These are phyloP conservation scores for Acrodontium crateriforme DNA, from an alignment of 2,329 filamentous ascomycete genomes.

Conservation along the genomic window DNA sequence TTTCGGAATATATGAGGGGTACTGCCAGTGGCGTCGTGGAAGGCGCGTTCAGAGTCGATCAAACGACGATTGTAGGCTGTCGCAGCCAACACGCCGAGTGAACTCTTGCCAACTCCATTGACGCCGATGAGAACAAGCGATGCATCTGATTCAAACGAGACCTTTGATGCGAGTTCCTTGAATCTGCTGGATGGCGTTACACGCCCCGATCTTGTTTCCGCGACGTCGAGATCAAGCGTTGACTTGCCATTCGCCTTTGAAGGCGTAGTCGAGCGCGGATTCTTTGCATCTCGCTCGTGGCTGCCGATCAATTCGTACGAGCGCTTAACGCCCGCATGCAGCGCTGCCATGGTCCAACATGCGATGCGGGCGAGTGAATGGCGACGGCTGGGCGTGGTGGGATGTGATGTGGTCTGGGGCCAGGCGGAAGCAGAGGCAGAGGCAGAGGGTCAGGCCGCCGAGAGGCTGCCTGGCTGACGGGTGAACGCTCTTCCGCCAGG, in stretches of 20 bases:
- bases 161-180: conserved; percentile 7
- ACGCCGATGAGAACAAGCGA: conserved; percentile 63
- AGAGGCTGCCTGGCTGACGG: no score
- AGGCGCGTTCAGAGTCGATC: conserved; percentile 54
- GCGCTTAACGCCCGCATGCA: conserved; percentile 19
- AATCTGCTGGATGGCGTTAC: no score
- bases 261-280: no score
- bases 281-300: conserved; percentile 8
- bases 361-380: conserved; percentile 1
- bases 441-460: no score
- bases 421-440: no score
- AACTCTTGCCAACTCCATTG: conserved; percentile 62
- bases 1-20: conserved; percentile 52
- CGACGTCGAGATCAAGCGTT: no score
- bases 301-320: conserved; percentile 14
- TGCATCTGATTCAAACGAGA: conserved; percentile 43
- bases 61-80: conserved; percentile 55
- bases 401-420: no score
- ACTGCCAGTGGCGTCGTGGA: conserved; percentile 49
- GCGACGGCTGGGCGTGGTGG: no score
- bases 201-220: neutral
- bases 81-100: conserved; percentile 60
- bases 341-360: conserved; percentile 16
- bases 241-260: no score
- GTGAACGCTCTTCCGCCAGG: no score